These are phyloP conservation scores for Tubosaeta sp. DNA, from an alignment of 768 basidiomycete species.

Conservation along the genomic window DNA sequence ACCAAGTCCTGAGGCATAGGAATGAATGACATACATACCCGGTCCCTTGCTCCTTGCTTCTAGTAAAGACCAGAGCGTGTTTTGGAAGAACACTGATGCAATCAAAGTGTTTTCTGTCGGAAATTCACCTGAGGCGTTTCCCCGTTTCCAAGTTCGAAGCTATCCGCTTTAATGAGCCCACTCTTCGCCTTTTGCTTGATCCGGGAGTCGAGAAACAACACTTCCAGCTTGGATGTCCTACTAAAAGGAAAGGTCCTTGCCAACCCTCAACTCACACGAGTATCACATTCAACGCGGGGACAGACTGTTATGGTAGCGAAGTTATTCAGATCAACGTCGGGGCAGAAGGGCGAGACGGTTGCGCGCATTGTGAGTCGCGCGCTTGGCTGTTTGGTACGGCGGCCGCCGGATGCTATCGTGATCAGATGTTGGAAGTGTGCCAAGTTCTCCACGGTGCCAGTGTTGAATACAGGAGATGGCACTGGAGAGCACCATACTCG, in stretches of 20 bases:
- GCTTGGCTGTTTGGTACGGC: constrained; percentile 91
- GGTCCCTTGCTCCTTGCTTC: constrained; percentile 63
- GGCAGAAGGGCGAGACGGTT: constrained; percentile 89
- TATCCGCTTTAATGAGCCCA: too few species aligned
- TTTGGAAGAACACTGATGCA: constrained; percentile 80
- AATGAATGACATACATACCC: too few species aligned
- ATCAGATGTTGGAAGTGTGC: constrained; percentile 94
- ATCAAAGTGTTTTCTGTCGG: constrained; percentile 94
- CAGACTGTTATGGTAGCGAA: constrained; percentile 96
- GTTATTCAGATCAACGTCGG: constrained; percentile 85
- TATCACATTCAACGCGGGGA: constrained; percentile 94
- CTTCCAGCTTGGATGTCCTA: too few species aligned
- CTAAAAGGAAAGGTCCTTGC: constrained; percentile 88
- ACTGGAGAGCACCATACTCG: constrained; percentile 97
- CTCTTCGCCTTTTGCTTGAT: too few species aligned
- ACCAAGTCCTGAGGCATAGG: too few species aligned
- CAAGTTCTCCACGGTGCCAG: constrained; percentile 91
- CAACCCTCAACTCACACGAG: constrained; percentile 94
- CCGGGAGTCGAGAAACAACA: too few species aligned
- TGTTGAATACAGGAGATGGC: constrained; percentile 97
- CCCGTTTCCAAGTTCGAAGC: too few species aligned
- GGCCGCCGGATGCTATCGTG: constrained; percentile 91
- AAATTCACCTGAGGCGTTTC: too few species aligned
- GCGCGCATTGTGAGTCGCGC: constrained; percentile 94
- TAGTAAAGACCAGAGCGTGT: constrained; percentile 66